These are phyloP conservation scores for Cylindricascospora bacillispora DNA, from an alignment of 1,139 yeast species.

Conservation along the genomic window DNA sequence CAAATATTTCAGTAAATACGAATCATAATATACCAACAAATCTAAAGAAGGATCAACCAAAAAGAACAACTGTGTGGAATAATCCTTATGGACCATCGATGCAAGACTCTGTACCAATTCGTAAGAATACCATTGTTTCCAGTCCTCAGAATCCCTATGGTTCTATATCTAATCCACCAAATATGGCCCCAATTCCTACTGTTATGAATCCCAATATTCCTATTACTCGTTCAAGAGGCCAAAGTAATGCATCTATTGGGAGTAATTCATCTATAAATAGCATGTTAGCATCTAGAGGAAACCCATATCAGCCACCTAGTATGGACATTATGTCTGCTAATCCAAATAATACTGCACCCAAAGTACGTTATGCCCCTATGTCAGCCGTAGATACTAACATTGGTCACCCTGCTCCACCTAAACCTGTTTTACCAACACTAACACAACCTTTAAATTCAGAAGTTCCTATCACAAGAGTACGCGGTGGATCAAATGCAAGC, in stretches of 20 bases:
- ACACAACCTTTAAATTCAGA: background rate
- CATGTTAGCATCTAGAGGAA: constrained; percentile 6
- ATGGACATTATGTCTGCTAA: background rate
- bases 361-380: constrained; percentile 1
- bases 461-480: background rate
- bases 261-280: constrained; percentile 7
- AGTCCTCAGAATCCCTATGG: constrained; percentile 2
- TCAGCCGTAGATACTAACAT: constrained; percentile 1
- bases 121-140: no score
- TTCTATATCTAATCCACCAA: background rate
- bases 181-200: background rate
- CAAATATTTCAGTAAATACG: constrained; percentile 6
- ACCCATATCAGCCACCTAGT: constrained; percentile 7
- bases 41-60: constrained; percentile 5
- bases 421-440: background rate
- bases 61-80: constrained; percentile 1
- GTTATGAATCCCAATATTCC: constrained; percentile 3
- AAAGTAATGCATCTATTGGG: constrained; percentile 16
- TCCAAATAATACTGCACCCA: constrained; percentile 4
- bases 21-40: constrained; percentile 1
- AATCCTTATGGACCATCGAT: no score
- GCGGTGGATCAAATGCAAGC: background rate
- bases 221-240: constrained; percentile 11
- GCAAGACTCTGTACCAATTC: no score
- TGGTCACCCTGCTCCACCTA: background rate